Conservation (phyloP, 345 rosid genomes). For the Sisymbrium irio region DNA sequence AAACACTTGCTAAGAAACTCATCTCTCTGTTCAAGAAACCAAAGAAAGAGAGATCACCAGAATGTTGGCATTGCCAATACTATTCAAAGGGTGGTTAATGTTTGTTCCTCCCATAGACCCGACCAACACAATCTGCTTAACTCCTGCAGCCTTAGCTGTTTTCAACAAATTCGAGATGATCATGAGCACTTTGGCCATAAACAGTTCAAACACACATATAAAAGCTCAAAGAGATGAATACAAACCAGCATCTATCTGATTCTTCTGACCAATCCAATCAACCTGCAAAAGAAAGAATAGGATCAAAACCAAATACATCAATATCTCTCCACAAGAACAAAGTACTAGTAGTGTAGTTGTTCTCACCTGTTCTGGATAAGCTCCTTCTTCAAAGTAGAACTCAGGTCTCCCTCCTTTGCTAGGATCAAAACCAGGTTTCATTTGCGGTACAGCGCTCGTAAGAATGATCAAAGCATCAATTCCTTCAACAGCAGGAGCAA, state of each 20-base stretch:
- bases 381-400: conserved; percentile 87
- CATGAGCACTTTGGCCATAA: not conserved
- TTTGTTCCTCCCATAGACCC: conserved; percentile 98
- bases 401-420: conserved; percentile 82
- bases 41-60: conserved; percentile 46
- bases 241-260: conserved; percentile 91
- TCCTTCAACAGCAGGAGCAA: conserved; percentile 66
- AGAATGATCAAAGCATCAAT: conserved; percentile 81
- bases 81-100: conserved; percentile 71
- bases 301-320: conserved; percentile 21
- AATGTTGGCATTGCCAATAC: conserved; percentile 90
- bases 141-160: conserved; percentile 89
- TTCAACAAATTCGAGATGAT: not conserved
- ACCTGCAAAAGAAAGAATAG: conserved; percentile 45
- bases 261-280: conserved; percentile 99
- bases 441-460: conserved; percentile 80
- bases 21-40: not conserved
- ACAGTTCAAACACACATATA: not conserved
- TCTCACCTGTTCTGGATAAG: conserved; percentile 86
- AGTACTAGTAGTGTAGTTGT: not conserved
- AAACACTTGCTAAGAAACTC: not conserved
- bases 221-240: not conserved
- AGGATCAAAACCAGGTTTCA: conserved; percentile 91
- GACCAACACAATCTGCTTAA: conserved; percentile 90
- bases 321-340: not conserved